Evolutionary conservation across 306 rosid genomes (phyloP), one percentile per base, ranked within the genome.

Genomic region (Elaeagnus macrophylla): DNA sequence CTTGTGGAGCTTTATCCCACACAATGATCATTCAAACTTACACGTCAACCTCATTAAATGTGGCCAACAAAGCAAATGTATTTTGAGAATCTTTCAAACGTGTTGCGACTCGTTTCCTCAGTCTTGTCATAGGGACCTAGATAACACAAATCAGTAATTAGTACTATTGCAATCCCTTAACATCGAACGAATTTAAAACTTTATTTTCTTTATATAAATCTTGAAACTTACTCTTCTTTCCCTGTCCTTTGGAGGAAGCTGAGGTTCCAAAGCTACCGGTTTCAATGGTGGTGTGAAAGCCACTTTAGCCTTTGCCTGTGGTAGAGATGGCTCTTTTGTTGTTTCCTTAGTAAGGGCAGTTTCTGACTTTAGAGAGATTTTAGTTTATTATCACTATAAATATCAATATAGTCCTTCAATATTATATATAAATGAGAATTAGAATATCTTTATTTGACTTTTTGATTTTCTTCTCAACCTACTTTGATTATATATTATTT

Each of bases 111-210:
- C 84, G 70, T 62, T 82, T 82, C 75, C 89, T 75, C 37, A 82
- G 80, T 68, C 85, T 73, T 64, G 80, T 78, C 82, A 82, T 82
- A 35, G 84, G 85, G 70, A 82, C 82, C 89, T 82, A 62, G 18
- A 35, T 9, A 43, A 10, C 13, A 51, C 57, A 39, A 53, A 57
- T 42, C 58, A 47, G 48, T 8, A 51, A 44, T 8, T 9, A 10
- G 6, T 32, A 3, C 41, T 40, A 39, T 17, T 15, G 15, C 42
- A 14, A 16, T 10, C 39, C 11, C 12, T 12, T 42, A 42, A 44
- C 35, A 25, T 25, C 13, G 6, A n/a, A 39, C 2, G 4, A 68
- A 20, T 39, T 47, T 36, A 54, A n/a, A n/a, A n/a, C n/a, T n/a
- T 0, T 11, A 7, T 37, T 56, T 54, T 48, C 59, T n/a, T 41